Evolutionary conservation across 257 asterid genomes (phyloP).

Genomic region (Jacaranda mimosifolia): DNA sequence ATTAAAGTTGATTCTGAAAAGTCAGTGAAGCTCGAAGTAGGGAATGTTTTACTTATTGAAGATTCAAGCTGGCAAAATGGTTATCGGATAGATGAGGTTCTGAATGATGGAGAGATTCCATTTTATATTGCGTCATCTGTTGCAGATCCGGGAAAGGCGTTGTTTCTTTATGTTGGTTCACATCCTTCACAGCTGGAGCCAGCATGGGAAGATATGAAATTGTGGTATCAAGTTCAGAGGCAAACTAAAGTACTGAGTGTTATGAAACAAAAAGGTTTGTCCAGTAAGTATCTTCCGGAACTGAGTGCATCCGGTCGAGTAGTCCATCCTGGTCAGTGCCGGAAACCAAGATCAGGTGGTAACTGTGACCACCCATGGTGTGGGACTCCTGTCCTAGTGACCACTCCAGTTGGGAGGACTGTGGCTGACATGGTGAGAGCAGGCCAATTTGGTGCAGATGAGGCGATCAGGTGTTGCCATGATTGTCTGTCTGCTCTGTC

Average conservation of each 20-base stretch:
- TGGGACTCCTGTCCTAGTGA: constrained; percentile 83
- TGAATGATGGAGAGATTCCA: constrained; percentile 72
- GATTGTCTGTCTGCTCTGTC: constrained; percentile 93
- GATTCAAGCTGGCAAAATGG: constrained; percentile 75
- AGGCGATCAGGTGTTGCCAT: constrained; percentile 92
- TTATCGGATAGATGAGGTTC: constrained; percentile 66
- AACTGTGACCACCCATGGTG: constrained; percentile 87
- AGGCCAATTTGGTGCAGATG: constrained; percentile 69
- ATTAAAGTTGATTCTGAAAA: constrained; percentile 58
- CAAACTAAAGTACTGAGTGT: constrained; percentile 85
- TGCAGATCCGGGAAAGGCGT: constrained; percentile 61
- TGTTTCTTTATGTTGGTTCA: constrained; percentile 84
- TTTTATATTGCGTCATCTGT: constrained; percentile 71
- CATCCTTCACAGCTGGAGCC: constrained; percentile 96
- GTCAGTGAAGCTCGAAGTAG: constrained; percentile 74
- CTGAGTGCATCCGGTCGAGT: constrained; percentile 82
- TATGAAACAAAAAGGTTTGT: constrained; percentile 89
- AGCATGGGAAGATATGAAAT: constrained; percentile 94
- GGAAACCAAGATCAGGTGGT: constrained; percentile 63
- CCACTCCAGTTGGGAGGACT: constrained; percentile 82
- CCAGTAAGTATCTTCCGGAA: constrained; percentile 82
- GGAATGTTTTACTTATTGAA: constrained; percentile 74
- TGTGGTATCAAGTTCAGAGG: constrained; percentile 98
- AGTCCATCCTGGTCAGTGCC: constrained; percentile 82
- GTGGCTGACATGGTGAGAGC: constrained; percentile 78